Percentiles rank a stretch among this genome's conserved stretches.
Evolutionary conservation across 2,329 filamentous ascomycete genomes (phyloP).

Genomic region (Hypomyces rosellus): DNA sequence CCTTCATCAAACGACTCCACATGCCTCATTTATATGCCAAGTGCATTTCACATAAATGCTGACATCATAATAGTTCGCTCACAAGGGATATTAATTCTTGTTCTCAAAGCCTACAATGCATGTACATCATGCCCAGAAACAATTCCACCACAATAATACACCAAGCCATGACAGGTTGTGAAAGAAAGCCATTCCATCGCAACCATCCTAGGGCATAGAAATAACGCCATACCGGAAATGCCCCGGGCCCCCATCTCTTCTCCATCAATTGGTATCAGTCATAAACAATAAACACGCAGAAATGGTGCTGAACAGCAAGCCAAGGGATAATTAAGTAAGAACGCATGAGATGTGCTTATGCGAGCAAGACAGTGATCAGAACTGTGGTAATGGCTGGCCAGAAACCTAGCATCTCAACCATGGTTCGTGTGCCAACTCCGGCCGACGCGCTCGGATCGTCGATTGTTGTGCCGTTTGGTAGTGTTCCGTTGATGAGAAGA

Average conservation of each 20-base stretch:
- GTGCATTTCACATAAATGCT: no score
- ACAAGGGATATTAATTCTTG: no score
- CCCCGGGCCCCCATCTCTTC: background rate
- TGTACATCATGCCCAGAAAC: no score
- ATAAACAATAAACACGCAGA: background rate
- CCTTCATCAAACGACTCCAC: no score
- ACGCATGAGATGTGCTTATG: conserved; percentile 21
- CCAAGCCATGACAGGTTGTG: no score
- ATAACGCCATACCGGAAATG: conserved; percentile 2
- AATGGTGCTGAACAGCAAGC: background rate
- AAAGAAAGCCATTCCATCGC: background rate
- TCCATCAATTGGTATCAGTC: conserved; percentile 4
- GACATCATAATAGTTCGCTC: no score
- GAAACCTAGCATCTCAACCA: conserved; percentile 38
- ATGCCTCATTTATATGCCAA: no score
- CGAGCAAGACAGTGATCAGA: conserved; percentile 37
- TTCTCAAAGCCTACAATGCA: no score
- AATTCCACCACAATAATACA: no score
- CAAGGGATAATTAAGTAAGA: background rate
- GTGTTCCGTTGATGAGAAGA: conserved; percentile 68
- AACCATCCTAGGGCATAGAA: background rate
- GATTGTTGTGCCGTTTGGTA: conserved; percentile 59
- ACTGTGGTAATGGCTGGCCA: conserved; percentile 44
- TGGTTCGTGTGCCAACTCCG: conserved; percentile 23
- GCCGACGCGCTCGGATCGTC: conserved; percentile 28